Evolutionary conservation across 441 rosid species (phyloP).

Genomic region (Populus hybrid): DNA sequence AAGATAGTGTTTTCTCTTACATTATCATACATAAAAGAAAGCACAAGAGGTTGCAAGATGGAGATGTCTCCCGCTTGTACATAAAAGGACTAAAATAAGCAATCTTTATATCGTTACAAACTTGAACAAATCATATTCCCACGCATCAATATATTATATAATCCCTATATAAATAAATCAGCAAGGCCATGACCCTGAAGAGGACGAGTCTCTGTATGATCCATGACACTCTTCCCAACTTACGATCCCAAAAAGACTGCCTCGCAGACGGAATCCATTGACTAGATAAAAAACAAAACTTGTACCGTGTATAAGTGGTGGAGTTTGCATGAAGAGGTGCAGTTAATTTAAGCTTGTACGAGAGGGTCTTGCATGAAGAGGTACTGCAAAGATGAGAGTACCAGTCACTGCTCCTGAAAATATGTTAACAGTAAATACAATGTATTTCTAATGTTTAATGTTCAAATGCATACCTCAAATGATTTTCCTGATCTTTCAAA

Average conservation of each 20-base stretch:
- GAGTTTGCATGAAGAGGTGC: not conserved
- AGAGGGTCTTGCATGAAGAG: constrained; percentile 66
- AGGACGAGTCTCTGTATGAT: not conserved
- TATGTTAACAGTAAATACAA: not conserved
- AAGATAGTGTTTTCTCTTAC: not conserved
- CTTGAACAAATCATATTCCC: not conserved
- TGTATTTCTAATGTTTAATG: not conserved
- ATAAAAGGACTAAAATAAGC: too few relatives aligned
- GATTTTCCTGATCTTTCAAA: constrained; percentile 89
- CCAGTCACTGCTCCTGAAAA: constrained; percentile 17
- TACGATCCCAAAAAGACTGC: not conserved
- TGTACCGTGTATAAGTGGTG: not conserved
- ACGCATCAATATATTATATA: not conserved
- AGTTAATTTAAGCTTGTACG: constrained; percentile 14
- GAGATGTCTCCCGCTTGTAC: not conserved
- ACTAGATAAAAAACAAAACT: not conserved
- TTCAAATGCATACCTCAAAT: constrained; percentile 58
- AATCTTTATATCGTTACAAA: too few relatives aligned
- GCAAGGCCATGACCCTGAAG: not conserved
- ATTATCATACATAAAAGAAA: too few relatives aligned
- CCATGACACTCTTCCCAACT: not conserved
- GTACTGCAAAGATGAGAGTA: constrained; percentile 43
- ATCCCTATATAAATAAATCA: too few relatives aligned
- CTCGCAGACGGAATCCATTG: not conserved
- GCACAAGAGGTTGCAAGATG: too few relatives aligned